Percentiles rank a stretch among this genome's conserved stretches.
These are phyloP conservation scores for Sporobolomyces pararoseus DNA, from an alignment of 768 basidiomycete genomes.

Conservation along the genomic window DNA sequence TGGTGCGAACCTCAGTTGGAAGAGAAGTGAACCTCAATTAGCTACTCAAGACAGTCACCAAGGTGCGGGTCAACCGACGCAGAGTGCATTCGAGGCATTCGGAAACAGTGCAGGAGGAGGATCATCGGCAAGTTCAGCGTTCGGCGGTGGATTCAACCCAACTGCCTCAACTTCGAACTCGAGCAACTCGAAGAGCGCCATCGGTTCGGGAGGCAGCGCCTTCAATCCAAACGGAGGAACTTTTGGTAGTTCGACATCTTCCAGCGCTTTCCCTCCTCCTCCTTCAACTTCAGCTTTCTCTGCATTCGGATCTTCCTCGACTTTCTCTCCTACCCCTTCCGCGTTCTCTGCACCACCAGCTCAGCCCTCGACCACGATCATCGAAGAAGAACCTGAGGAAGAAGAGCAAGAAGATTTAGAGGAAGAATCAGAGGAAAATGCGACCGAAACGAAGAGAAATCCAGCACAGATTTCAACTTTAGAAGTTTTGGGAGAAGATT, in stretches of 20 bases:
- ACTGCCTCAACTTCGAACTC: background rate
- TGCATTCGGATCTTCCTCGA: background rate
- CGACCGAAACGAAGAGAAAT: slow-evolving; percentile 6
- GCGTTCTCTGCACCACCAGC: background rate
- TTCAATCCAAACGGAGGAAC: background rate
- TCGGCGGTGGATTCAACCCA: background rate
- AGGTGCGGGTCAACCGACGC: background rate
- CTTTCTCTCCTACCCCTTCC: background rate
- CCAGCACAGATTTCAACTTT: slow-evolving; percentile 33
- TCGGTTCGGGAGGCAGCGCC: background rate
- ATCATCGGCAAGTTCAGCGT: slow-evolving; percentile 2
- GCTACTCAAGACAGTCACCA: too few species aligned
- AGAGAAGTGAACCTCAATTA: background rate
- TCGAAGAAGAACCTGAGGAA: too few species aligned
- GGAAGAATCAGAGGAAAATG: background rate
- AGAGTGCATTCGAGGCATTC: slow-evolving; percentile 20
- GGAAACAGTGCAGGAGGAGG: slow-evolving; percentile 1
- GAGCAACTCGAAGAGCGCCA: slow-evolving; percentile 5
- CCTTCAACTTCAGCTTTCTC: background rate
- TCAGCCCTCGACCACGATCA: background rate
- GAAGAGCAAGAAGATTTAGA: too few species aligned
- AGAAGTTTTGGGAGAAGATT: slow-evolving; percentile 38
- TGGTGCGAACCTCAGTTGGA: slow-evolving; percentile 8
- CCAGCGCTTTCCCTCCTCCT: background rate
- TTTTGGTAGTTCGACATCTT: background rate